Base-by-base conservation (phyloP, 768 basidiomycete species). In the Pisolithus tinctorius region DNA sequence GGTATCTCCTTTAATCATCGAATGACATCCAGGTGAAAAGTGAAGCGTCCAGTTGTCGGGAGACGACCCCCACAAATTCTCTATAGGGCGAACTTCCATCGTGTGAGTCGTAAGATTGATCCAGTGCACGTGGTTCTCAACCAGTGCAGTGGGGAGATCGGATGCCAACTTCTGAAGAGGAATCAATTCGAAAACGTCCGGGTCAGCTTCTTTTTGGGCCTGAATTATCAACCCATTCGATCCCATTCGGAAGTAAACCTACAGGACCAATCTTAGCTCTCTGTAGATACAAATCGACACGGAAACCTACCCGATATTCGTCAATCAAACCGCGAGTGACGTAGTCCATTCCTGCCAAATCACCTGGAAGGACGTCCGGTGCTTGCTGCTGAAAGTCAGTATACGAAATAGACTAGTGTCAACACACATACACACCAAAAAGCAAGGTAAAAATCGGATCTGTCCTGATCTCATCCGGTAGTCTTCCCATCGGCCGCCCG, bases 181-280 rank as follows among this genome's bases (percentile, higher is more conserved):
- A 34, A 62, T 54, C 26, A 58, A 44, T 43, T 55, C 48, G 25
- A 60, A 23, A 10, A 67, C 43, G 30, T 42, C 14, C 9, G 20
- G 3, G 47, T 17, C 14, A 11, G 25, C n/a, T 27, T 29, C 41
- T 26, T 39, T 25, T 13, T 9, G 49, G 16, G 66, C 64, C 37
- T 63, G 69, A 40, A 75, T 67, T 27, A 70, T 52, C n/a, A 73
- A 59, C 11, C 55, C 44, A 5, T 46, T 16, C 8, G 17, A 26
- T 13, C 48, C 46, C 41, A 52, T 30, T 17, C 50, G 39, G 47
- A 58, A 58, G 39, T 48, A 50, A 29, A 58, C 51, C 56, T 58
- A 11, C 31, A 13, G 31, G 10, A 34, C 31, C 1, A 34, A 2
- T 34, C 31, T 34, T 11, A 34, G 31, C 10, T 34, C 10, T 11